phyloP scores from a whole-genome alignment of 495 filamentous ascomycete species.

The Neurospora sp. region DNA sequence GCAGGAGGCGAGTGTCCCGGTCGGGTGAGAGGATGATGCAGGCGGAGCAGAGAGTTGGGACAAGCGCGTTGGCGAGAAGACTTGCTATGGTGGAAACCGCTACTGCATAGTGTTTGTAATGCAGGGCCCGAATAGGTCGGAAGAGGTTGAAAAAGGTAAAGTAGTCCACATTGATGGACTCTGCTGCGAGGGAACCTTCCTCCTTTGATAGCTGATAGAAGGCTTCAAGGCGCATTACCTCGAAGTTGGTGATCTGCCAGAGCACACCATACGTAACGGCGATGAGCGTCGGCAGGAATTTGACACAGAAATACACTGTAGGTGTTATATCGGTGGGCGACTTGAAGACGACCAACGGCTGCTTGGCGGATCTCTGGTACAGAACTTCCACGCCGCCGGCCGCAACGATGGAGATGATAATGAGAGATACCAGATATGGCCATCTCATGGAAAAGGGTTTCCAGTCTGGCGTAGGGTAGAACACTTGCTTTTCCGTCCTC shows the following conservation, averaged over 20 bases:
- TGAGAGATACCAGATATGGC: conserved; percentile 46
- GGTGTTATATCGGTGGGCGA: conserved; percentile 39
- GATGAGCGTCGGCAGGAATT: conserved; percentile 59
- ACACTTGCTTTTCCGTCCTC: conserved; percentile 28
- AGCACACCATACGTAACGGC: conserved; percentile 62
- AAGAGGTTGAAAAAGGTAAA: conserved; percentile 53
- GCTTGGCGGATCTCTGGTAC: conserved; percentile 43
- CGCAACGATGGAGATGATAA: conserved; percentile 45
- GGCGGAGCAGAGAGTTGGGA: conserved; percentile 52
- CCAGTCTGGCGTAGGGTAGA: conserved; percentile 57
- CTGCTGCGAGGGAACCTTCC: conserved; percentile 50
- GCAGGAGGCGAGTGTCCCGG: conserved; percentile 17
- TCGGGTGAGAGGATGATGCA: conserved; percentile 43
- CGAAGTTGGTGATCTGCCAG: conserved; percentile 66
- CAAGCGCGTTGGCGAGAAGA: conserved; percentile 50
- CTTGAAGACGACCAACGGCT: conserved; percentile 39
- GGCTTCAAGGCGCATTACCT: conserved; percentile 62
- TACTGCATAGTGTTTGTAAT: conserved; percentile 54
- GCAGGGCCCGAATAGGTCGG: conserved; percentile 49
- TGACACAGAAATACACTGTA: conserved; percentile 53
- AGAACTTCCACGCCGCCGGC: conserved; percentile 49
- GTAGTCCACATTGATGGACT: conserved; percentile 66
- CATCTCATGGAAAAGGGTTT: conserved; percentile 60
- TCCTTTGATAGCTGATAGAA: conserved; percentile 63
- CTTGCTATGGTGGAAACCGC: conserved; percentile 50